These are phyloP conservation scores for Penicillium arizonense DNA, from an alignment of 495 filamentous ascomycete genomes.

Conservation along the genomic window DNA sequence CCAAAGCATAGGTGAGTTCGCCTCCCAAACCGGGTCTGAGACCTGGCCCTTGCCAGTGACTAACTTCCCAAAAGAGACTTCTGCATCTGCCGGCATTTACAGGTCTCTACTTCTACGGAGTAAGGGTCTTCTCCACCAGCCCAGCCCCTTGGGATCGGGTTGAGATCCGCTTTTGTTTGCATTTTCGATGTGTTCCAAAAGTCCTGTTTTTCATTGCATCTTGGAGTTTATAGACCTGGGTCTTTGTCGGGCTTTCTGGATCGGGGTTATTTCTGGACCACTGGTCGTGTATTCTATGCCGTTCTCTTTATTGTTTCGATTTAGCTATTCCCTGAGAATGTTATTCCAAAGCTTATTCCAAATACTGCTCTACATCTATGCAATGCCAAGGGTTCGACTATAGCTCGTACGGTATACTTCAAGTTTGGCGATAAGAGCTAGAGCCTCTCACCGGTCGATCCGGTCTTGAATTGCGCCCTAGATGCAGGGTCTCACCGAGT, in stretches of 20 bases:
- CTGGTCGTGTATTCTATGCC: neutral
- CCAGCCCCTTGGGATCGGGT: conserved; percentile 4
- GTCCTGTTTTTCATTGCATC: conserved; percentile 12
- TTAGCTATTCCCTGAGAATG: too few species aligned
- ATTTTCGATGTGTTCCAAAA: conserved; percentile 16
- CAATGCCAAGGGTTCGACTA: too few species aligned
- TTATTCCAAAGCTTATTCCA: too few species aligned
- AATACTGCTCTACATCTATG: too few species aligned
- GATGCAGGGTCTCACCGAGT: neutral
- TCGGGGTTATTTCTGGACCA: neutral
- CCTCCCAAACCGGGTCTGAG: too few species aligned
- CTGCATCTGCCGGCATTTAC: neutral
- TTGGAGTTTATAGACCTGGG: conserved; percentile 18
- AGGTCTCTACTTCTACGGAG: neutral
- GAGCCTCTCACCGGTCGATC: neutral
- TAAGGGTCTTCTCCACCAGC: neutral
- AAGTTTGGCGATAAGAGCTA: too few species aligned
- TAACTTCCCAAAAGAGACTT: conserved; percentile 1
- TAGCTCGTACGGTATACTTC: too few species aligned
- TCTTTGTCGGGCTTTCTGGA: neutral
- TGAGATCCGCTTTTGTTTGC: conserved; percentile 4
- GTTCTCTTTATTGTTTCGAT: neutral
- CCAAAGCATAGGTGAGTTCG: conserved; percentile 32
- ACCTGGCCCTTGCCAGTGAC: neutral
- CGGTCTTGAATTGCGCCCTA: neutral